Evolutionary conservation across 2,329 filamentous ascomycete species (phyloP), one percentile per base, ranked within the genome.

Genomic region (Incumbomyces delicatus): DNA sequence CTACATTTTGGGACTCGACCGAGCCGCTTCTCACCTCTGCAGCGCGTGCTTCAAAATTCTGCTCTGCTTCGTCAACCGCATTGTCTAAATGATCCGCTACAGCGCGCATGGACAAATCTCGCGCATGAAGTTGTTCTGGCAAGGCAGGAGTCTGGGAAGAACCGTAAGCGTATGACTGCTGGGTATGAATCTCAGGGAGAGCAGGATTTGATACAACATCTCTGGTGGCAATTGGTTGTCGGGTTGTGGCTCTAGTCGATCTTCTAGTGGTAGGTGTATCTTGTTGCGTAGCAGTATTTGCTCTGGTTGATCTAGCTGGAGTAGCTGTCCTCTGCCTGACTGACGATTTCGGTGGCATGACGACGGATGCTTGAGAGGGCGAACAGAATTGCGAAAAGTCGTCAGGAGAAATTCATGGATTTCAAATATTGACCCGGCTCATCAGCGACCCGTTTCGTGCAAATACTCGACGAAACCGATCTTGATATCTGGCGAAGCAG

Each of bases 131-230:
- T 52, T 60, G 59, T 38, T 59, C 58, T 8, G 66, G 65, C 16
- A 68, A 53, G 18, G 59, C 54, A 13, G 63, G 59, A 11, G 61
- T 61, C 17, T 60, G 58, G 16, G 58, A 60, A 6, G 64, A 62
- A 22, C 66, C 66, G 58, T 69, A 68, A 12, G 63, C 63, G 47
- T 63, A 68, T 1, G 66, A 67, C 38, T 63, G 61, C 44, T 63
- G 62, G 18, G 61, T 62, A 34, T 65, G 63, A 40, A 68, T 55
- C 41, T 61, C 58, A 6, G 66, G 66, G 30, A 69, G 53, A 43
- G 47, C 51, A 35, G 60, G 58, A 50, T 59, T 65, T 40, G 53
- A 55, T 30, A 53, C 51, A 10, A 34, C 52, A 37, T 53, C 32
- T 14, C 32, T 31, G 7, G 44, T 17, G 6, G 44, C n/a, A 12